Conservation (phyloP, 352 stramenopile genomes). For the Phytophthora sojae region DNA sequence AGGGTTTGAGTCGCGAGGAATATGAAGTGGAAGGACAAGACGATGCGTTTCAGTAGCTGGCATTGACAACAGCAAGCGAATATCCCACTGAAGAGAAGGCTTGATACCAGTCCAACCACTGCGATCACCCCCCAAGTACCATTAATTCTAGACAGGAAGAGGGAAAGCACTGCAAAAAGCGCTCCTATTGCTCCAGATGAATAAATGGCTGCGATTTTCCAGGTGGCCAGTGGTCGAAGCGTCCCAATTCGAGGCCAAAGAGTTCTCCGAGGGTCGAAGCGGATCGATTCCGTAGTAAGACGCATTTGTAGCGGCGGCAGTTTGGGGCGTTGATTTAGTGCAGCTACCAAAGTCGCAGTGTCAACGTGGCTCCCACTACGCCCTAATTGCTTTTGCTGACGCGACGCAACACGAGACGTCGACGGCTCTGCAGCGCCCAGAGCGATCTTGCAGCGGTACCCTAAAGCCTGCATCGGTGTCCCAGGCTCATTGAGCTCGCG, state of each 20-base stretch:
- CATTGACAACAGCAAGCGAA: slow-evolving; percentile 15
- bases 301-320: slow-evolving; percentile 10
- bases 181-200: not conserved
- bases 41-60: slow-evolving; percentile 12
- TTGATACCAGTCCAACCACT: not conserved
- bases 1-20: slow-evolving; percentile 5
- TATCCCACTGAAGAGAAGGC: not conserved
- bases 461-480: not conserved
- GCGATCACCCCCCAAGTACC: not conserved
- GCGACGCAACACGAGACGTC: not conserved
- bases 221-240: not conserved
- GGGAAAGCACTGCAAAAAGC: not conserved
- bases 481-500: not conserved
- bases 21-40: slow-evolving; percentile 17
- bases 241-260: slow-evolving; percentile 21
- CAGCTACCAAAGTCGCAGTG: not conserved
- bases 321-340: not conserved
- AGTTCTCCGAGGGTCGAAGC: slow-evolving; percentile 10
- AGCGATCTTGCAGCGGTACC: slow-evolving; percentile 13
- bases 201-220: not conserved
- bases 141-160: not conserved
- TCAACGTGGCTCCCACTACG: not conserved
- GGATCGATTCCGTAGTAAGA: slow-evolving; percentile 1
- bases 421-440: not conserved
- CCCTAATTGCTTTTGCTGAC: not conserved